Percentiles rank a stretch among this genome's conserved stretches.
phyloP scores from a whole-genome alignment of 2,329 filamentous ascomycete species.

The Colletotrichum spaethianum region DNA sequence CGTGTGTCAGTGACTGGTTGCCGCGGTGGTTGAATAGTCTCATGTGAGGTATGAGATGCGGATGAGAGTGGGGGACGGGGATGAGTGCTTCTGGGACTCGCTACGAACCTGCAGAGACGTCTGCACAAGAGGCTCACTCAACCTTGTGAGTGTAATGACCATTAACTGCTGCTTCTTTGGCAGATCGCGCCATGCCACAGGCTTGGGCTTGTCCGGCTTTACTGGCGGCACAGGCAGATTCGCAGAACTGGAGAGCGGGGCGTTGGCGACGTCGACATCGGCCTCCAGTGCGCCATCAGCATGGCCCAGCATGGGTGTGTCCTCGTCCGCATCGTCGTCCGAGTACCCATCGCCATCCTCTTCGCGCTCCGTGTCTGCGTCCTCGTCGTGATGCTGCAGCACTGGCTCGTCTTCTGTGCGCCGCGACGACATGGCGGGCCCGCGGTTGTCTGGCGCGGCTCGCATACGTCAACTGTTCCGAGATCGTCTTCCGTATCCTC shows the following conservation, averaged over 20 bases:
- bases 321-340: constrained; percentile 12
- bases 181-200: constrained; percentile 79
- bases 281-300: constrained; percentile 8
- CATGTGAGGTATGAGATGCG: neutral
- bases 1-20: neutral
- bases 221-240: constrained; percentile 2
- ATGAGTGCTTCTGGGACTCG: neutral
- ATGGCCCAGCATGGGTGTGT: constrained; percentile 13
- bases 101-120: constrained; percentile 71
- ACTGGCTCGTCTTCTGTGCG: constrained; percentile 15
- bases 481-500: neutral
- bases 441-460: neutral
- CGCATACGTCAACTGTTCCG: neutral
- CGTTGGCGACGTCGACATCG: constrained; percentile 22
- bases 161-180: constrained; percentile 84
- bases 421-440: constrained; percentile 1
- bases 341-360: neutral
- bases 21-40: neutral
- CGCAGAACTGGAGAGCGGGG: constrained; percentile 1
- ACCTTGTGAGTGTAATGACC: constrained; percentile 82
- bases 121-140: constrained; percentile 87
- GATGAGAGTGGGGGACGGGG: neutral
- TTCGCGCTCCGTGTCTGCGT: constrained; percentile 26
- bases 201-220: constrained; percentile 49
- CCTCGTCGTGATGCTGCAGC: constrained; percentile 22